Evolutionary conservation across 441 rosid species (phyloP).

Genomic region (Erysimum pusillum): DNA sequence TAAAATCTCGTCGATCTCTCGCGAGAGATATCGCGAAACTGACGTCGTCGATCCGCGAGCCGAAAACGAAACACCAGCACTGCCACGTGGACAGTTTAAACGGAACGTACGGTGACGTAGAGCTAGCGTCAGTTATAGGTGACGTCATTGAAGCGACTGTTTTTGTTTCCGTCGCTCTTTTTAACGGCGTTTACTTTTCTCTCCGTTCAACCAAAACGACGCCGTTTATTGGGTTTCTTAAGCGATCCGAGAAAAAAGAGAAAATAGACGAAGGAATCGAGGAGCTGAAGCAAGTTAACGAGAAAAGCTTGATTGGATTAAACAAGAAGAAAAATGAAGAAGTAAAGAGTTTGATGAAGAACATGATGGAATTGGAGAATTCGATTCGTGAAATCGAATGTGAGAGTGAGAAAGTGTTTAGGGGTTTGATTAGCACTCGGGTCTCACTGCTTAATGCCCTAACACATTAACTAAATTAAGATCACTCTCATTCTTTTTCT

Average conservation of each 20-base stretch:
- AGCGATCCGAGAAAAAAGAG: slow-evolving; percentile 48
- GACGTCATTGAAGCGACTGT: slow-evolving; percentile 63
- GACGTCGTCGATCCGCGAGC: slow-evolving; percentile 48
- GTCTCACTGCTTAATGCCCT: slow-evolving; percentile 51
- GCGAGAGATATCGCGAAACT: slow-evolving; percentile 64
- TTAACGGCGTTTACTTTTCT: slow-evolving; percentile 57
- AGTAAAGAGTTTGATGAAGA: slow-evolving; percentile 56
- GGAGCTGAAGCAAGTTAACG: slow-evolving; percentile 61
- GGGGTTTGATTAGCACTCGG: slow-evolving; percentile 49
- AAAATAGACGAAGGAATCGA: slow-evolving; percentile 53
- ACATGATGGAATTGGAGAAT: slow-evolving; percentile 65
- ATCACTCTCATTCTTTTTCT: slow-evolving; percentile 9
- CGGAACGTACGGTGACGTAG: slow-evolving; percentile 50
- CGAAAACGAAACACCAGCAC: slow-evolving; percentile 39
- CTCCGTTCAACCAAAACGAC: slow-evolving; percentile 49
- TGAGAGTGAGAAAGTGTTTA: slow-evolving; percentile 50
- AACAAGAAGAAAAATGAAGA: slow-evolving; percentile 70
- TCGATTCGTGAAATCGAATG: slow-evolving; percentile 59
- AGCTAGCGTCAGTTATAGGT: slow-evolving; percentile 55
- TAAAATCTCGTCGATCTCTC: slow-evolving; percentile 59
- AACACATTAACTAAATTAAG: slow-evolving; percentile 32
- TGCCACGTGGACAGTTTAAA: slow-evolving; percentile 34
- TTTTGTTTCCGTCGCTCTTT: slow-evolving; percentile 64
- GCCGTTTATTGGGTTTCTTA: slow-evolving; percentile 52
- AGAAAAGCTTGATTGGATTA: slow-evolving; percentile 60